These are phyloP conservation scores for Wickerhamomyces chaumierensis DNA, from an alignment of 805 yeast genomes.

Conservation along the genomic window DNA sequence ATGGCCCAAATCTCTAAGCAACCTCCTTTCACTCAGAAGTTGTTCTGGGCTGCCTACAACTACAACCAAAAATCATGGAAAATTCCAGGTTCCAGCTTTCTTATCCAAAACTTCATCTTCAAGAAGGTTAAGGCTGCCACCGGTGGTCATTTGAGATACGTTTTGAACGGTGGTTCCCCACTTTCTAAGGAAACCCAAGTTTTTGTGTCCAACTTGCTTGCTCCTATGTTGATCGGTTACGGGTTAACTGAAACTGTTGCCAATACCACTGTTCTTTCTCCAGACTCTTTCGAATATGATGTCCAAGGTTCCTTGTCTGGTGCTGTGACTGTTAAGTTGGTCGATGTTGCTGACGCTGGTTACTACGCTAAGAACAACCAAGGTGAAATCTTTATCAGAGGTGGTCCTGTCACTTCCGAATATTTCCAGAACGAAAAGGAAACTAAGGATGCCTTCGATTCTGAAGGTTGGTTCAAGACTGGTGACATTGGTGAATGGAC, in stretches of 20 bases:
- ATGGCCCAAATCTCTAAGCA: slow-evolving; percentile 57
- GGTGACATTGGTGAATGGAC: slow-evolving; percentile 98
- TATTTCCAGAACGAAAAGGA: slow-evolving; percentile 80
- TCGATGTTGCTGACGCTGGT: slow-evolving; percentile 87
- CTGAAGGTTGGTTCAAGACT: slow-evolving; percentile 87
- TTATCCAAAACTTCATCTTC: slow-evolving; percentile 68
- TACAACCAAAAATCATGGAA: slow-evolving; percentile 58
- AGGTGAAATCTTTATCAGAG: slow-evolving; percentile 83
- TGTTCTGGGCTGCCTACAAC: slow-evolving; percentile 83
- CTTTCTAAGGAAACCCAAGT: slow-evolving; percentile 71
- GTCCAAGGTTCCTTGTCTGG: slow-evolving; percentile 79
- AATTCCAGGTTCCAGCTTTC: slow-evolving; percentile 56
- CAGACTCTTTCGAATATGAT: slow-evolving; percentile 55
- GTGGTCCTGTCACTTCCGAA: slow-evolving; percentile 60
- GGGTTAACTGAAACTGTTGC: slow-evolving; percentile 97
- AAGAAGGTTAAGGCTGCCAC: slow-evolving; percentile 88
- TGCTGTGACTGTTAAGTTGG: slow-evolving; percentile 74
- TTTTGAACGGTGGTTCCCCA: slow-evolving; percentile 91
- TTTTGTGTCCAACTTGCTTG: slow-evolving; percentile 63
- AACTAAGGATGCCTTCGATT: slow-evolving; percentile 58
- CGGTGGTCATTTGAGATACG: slow-evolving; percentile 71
- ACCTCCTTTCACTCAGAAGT: slow-evolving; percentile 57
- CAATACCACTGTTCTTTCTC: slow-evolving; percentile 62
- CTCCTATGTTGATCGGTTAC: slow-evolving; percentile 88
- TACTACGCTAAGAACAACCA: slow-evolving; percentile 83